Evolutionary conservation across 164 flowering plant species (phyloP), one percentile per base, ranked within the genome.

Genomic region (Piper betle): DNA sequence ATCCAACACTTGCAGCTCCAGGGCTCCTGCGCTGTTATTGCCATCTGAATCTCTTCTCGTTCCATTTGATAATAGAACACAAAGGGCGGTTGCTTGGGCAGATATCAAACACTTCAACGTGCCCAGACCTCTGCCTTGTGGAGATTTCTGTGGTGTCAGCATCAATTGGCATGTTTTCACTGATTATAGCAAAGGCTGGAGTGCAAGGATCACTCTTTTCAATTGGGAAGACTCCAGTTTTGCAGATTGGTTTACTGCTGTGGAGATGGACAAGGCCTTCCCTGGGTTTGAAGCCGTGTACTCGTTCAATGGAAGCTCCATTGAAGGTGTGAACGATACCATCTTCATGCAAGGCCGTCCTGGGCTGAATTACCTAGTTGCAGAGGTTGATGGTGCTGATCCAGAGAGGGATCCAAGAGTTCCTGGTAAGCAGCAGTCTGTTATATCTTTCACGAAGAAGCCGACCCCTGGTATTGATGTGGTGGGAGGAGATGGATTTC

Each of bases 341-440:
- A 67, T 93, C 9, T 79, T 93, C 72, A 74, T 90, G 74, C 89
- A 86, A 63, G 97, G 99, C 0, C 33, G 85, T 12, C 48, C 54
- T 3, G 95, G 96, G 4, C 25, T 83, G 78, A 81, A 77, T 48
- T 91, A 75, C 73, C 68, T 94, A 63, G 59, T 86, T 56, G 95
- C 71, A 2, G 76, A 74, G 65, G 69, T 71, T 8, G 82, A 90
- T 62, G 95, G 96, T 37, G 66, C 86, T 2, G 58, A 79, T 16
- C 94, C 88, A 1, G 37, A 7, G 0, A 17, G 10, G 4, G 88
- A 79, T 42, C 95, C 91, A 0, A 66, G 70, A 33, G 91, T 90
- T 8, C 99, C 97, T 0, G 97, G 99, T 40, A 90, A 93, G 73
- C 89, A 84, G 65, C 99, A 93, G 57, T 77, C 96, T 0, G 89